phyloP scores from a whole-genome alignment of 2,329 filamentous ascomycete genomes.

The Botrytis elliptica region DNA sequence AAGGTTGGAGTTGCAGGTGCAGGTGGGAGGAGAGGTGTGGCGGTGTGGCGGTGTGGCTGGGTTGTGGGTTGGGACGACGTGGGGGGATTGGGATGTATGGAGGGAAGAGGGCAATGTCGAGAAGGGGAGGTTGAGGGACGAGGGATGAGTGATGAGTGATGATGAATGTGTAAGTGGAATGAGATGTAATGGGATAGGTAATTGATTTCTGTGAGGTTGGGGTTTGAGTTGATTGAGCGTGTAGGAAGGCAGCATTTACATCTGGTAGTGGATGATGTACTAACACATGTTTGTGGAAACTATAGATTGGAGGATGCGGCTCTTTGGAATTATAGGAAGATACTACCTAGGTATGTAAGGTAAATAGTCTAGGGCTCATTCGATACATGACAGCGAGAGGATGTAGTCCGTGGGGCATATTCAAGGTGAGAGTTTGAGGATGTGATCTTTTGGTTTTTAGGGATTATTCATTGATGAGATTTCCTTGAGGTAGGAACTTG shows the following conservation, averaged over 20 bases:
- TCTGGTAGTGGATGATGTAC: neutral
- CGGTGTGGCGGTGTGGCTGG: neutral
- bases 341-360: neutral
- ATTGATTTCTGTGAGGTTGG: neutral
- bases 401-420: fast-evolving
- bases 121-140: neutral
- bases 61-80: neutral
- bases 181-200: neutral
- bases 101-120: neutral
- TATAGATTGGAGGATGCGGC: neutral
- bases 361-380: neutral
- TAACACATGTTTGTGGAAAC: neutral
- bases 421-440: too few relatives aligned
- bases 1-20: too few relatives aligned
- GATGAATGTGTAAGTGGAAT: neutral
- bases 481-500: neutral
- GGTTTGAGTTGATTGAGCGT: neutral
- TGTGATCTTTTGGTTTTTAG: neutral
- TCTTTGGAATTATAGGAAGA: neutral
- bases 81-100: neutral
- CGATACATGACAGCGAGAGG: neutral
- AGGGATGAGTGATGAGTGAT: neutral
- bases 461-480: neutral
- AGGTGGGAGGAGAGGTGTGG: neutral
- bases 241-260: neutral